These are phyloP conservation scores for Medicago ruthenica DNA, from an alignment of 306 rosid species.

Conservation along the genomic window DNA sequence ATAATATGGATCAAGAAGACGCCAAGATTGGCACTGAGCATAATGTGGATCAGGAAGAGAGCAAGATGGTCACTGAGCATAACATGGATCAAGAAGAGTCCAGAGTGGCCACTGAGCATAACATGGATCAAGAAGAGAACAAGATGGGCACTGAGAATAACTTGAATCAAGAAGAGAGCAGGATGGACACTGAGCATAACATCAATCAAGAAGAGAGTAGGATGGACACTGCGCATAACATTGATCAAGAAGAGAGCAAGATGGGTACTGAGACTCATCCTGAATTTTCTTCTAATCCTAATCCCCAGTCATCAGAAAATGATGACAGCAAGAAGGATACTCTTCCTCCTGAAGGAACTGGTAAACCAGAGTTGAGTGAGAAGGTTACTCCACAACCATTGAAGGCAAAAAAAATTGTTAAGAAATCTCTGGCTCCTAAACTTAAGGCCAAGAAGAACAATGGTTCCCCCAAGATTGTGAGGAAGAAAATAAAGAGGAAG, in stretches of 20 bases:
- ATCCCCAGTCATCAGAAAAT: conserved; percentile 38
- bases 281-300: conserved; percentile 19
- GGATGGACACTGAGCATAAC: conserved; percentile 17
- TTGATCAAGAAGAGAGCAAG: conserved; percentile 27
- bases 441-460: conserved; percentile 40
- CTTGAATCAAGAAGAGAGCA: conserved; percentile 9
- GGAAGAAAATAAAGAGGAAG: conserved; percentile 45
- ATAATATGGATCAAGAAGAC: conserved; percentile 31
- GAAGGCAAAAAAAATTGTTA: conserved; percentile 64
- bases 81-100: conserved; percentile 31
- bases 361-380: conserved; percentile 50
- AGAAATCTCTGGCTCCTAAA: conserved; percentile 54
- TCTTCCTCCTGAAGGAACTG: conserved; percentile 46
- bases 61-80: conserved; percentile 21
- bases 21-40: conserved; percentile 11
- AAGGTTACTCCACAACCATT: conserved; percentile 55
- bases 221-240: conserved; percentile 1
- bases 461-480: conserved; percentile 40
- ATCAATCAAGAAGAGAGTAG: conserved; percentile 14
- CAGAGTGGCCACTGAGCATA: conserved; percentile 13
- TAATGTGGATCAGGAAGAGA: conserved; percentile 29
- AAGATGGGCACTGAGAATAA: conserved; percentile 18
- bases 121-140: conserved; percentile 24
- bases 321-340: conserved; percentile 40
- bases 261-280: conserved; percentile 38